Evolutionary conservation across 1,284 basidiomycete genomes (phyloP), one percentile per base, ranked within the genome.

Genomic region (Neonothopanus nambi): DNA sequence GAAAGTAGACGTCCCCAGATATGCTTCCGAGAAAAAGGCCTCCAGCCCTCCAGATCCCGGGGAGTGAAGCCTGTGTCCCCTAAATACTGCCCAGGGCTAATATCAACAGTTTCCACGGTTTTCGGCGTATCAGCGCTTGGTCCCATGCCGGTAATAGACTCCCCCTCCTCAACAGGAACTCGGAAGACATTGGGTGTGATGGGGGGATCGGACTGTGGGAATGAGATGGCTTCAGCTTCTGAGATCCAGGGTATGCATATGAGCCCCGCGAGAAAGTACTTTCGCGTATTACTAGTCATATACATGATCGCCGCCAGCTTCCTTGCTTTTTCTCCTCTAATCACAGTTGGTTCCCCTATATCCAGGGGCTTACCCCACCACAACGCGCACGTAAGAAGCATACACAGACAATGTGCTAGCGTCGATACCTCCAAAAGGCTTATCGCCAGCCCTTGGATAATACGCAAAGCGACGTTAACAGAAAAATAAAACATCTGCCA

Each of bases 341-440:
- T 39, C 13, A 53, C n/a, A 1, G 57, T 59, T 13, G 57, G 57
- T 13, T 53, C 57, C 11, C 13, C 20, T 17, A 56, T 26, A 38
- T 56, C 48, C 23, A 58, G 26, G 8, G 56, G 56, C 37, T 57
- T 57, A 15, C 18, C 28, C 26, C 48, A 52, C 56, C 56, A 57
- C 4, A 57, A 23, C 11, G 35, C 7, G 40, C 55, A 57, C 43
- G 56, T 51, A 33, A 51, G 23, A 15, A 59, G 28, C 18, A 48
- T 53, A 40, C 54, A 59, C 5, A 57, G 28, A 37, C 48, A 55
- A 28, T 56, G 57, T 6, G 53, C 56, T 8, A 41, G 28, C 13
- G 57, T 59, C 11, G 47, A 54, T 23, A 59, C 37, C 24, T 59
- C 57, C 24, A 59, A 24, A 6, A 56, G 51, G 35, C 51, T 59